Conservation (phyloP, 495 filamentous ascomycete species). For the Aspergillus steynii region DNA sequence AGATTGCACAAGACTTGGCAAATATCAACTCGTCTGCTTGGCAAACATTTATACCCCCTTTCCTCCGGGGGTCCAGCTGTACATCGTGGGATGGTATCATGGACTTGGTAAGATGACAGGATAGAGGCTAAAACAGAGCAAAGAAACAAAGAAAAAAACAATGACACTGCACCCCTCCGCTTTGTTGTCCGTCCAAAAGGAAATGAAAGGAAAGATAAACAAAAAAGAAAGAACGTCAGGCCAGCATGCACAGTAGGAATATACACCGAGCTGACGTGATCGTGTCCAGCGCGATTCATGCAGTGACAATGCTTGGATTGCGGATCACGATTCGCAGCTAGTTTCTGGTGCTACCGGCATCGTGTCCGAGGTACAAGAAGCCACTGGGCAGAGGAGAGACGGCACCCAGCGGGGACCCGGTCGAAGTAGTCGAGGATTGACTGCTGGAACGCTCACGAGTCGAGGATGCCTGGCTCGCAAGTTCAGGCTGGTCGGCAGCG, state of each 20-base stretch:
- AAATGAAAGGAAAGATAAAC: slow-evolving; percentile 12
- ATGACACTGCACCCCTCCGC: slow-evolving; percentile 1
- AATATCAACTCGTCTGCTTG: slow-evolving; percentile 36
- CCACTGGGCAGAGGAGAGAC: slow-evolving; percentile 25
- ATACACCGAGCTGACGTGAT: slow-evolving; percentile 13
- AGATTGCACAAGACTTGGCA: slow-evolving; percentile 41
- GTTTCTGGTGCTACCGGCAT: slow-evolving; percentile 10
- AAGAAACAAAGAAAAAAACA: slow-evolving; percentile 7
- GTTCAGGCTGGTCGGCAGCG: slow-evolving; percentile 25
- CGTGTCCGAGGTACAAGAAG: slow-evolving; percentile 36
- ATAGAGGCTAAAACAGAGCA: not conserved
- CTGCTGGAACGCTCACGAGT: slow-evolving; percentile 23
- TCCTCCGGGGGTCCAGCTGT: slow-evolving; percentile 14
- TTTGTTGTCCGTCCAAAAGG: not conserved
- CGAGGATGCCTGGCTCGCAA: slow-evolving; percentile 15
- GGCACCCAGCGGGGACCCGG: slow-evolving; percentile 19
- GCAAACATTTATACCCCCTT: slow-evolving; percentile 27
- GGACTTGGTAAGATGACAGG: slow-evolving; percentile 8
- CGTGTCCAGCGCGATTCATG: slow-evolving; percentile 30
- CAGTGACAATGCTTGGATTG: slow-evolving; percentile 1
- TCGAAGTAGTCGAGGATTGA: slow-evolving; percentile 25
- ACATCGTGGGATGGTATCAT: slow-evolving; percentile 21
- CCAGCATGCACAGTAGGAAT: not conserved
- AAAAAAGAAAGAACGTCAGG: slow-evolving; percentile 11
- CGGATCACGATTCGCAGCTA: slow-evolving; percentile 5